Base-by-base conservation (phyloP, 2,329 filamentous ascomycete genomes). In the Sordariomycetes sp. region DNA sequence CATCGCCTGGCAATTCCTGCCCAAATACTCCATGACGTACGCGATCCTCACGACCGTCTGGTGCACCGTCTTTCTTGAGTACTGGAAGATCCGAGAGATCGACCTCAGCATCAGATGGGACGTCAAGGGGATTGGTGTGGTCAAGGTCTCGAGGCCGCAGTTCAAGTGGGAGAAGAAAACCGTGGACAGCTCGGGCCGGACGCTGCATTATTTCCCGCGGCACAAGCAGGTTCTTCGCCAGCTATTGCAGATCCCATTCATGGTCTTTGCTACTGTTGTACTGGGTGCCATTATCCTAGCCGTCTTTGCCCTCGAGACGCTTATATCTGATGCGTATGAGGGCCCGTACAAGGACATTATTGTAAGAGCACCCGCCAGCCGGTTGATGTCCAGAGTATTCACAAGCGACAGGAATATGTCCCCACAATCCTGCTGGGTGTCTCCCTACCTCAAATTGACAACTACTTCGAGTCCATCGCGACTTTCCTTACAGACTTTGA, bases 61-160 rank as follows among this genome's bases (percentile, higher is more conserved):
- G 81, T 85, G 84, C 62, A 81, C 85, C 8, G 74, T 88, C 3
- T 90, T 90, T 61, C 78, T 89, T 13, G 87, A 91, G 65, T 90
- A 84, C 67, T 91, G 87, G 87, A 90, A 88, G 69, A 80, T 89
- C 53, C 82, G 85, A 60, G 85, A 91, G 65, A 72, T 78, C 3
- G 87, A 91, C 62, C 75, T 91, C 1, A 79, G 80, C 54, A 77
- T 90, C 22, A 79, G 86, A 52, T 91, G 88, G 88, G 78, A 80
- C 22, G 86, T 89, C 8, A 80, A 80, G 56, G 84, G 84, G 10
- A 84, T 90, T 3, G 55, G 55, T 10, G n/a, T 20, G 6, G 48
- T 89, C 57, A 85, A 89, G 62, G 75, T 78, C 50, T 85, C 83
- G 62, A 76, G 86, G 10, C 76, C 77, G 13, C 77, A 86, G 56